These are phyloP conservation scores for Penicillium lividum DNA, from an alignment of 495 filamentous ascomycete genomes.

Conservation along the genomic window DNA sequence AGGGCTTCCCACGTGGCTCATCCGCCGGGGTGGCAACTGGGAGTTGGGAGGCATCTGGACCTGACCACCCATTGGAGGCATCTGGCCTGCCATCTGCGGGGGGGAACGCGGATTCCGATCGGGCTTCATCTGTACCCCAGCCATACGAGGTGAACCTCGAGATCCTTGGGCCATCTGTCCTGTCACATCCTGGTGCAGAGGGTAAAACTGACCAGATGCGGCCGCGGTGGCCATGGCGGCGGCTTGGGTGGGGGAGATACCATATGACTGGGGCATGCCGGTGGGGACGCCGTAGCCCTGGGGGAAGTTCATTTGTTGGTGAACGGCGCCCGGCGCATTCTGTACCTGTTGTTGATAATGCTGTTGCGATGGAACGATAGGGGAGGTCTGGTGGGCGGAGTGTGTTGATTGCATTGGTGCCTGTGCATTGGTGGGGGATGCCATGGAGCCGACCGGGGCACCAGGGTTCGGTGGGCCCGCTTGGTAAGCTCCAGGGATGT, in stretches of 20 bases:
- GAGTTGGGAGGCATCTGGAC: constrained; percentile 48
- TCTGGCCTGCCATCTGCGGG: constrained; percentile 49
- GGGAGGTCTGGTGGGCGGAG: constrained; percentile 51
- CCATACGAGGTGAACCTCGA: constrained; percentile 55
- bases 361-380: constrained; percentile 55
- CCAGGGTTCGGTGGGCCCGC: constrained; percentile 48
- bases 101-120: constrained; percentile 56
- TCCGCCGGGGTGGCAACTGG: constrained; percentile 49
- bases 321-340: constrained; percentile 46
- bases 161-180: constrained; percentile 47
- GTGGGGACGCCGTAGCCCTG: constrained; percentile 51
- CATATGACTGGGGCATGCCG: constrained; percentile 51
- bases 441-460: constrained; percentile 48
- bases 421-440: constrained; percentile 54
- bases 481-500: constrained; percentile 52
- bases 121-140: constrained; percentile 49
- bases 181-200: constrained; percentile 52
- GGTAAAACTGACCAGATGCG: constrained; percentile 54
- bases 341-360: constrained; percentile 53
- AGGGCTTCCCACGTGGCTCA: constrained; percentile 55
- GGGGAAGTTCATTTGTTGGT: constrained; percentile 55
- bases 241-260: constrained; percentile 53
- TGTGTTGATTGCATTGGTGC: constrained; percentile 53
- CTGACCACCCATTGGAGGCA: constrained; percentile 52
- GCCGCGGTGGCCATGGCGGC: constrained; percentile 60